phyloP scores from a whole-genome alignment of 805 yeast species.

The Candida loeiensis region DNA sequence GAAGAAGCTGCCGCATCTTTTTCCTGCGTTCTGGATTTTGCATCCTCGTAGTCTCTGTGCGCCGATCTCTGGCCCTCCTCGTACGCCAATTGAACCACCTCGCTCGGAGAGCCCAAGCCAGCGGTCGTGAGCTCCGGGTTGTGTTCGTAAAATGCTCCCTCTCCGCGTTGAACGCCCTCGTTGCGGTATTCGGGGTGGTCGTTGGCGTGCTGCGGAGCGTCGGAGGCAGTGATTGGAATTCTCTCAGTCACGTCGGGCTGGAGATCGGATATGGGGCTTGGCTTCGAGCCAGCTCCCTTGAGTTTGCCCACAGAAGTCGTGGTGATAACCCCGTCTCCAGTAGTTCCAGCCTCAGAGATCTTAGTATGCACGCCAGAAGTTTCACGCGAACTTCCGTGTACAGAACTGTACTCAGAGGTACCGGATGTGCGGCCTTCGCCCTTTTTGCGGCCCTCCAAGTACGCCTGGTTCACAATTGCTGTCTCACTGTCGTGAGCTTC shows the following conservation, averaged over 20 bases:
- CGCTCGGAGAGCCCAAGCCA: background rate
- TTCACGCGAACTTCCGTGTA: background rate
- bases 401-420: background rate
- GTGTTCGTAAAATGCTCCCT: slow-evolving; percentile 1
- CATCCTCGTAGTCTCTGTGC: slow-evolving; percentile 13
- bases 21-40: slow-evolving; percentile 14
- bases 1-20: slow-evolving; percentile 5
- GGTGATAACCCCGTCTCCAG: slow-evolving; percentile 6
- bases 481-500: background rate
- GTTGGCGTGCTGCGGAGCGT: slow-evolving; percentile 9
- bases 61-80: slow-evolving; percentile 17
- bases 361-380: background rate
- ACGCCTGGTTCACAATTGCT: slow-evolving; percentile 11
- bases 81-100: slow-evolving; percentile 3
- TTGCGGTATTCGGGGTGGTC: slow-evolving; percentile 10
- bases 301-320: slow-evolving; percentile 12
- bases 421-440: background rate
- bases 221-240: slow-evolving; percentile 1
- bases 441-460: slow-evolving; percentile 18
- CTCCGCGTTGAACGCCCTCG: slow-evolving; percentile 21
- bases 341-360: background rate
- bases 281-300: slow-evolving; percentile 1
- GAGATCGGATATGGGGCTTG: background rate
- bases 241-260: background rate
- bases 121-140: background rate